Conservation (phyloP, 2,329 filamentous ascomycete species). For the Xylariaceae sp. region DNA sequence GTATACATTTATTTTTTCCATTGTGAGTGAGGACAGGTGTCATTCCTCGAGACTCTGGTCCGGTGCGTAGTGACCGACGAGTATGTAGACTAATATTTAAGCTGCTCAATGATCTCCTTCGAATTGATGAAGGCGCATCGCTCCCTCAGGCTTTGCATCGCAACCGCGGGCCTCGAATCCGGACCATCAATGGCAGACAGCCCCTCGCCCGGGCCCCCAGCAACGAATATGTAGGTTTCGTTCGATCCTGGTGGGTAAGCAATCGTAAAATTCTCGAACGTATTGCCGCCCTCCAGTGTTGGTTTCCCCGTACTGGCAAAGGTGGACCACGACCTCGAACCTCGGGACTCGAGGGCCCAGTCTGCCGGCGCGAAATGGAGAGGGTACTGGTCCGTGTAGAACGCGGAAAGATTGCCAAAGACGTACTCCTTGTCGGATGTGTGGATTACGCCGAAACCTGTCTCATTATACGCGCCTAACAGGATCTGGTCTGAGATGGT, state of each 20-base stretch:
- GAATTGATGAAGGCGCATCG: slow-evolving; percentile 44
- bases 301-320: slow-evolving; percentile 39
- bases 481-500: slow-evolving; percentile 45
- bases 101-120: slow-evolving; percentile 36
- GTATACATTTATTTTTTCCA: no score
- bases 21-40: no score
- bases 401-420: slow-evolving; percentile 42
- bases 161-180: slow-evolving; percentile 30
- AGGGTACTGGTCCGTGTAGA: slow-evolving; percentile 31
- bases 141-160: slow-evolving; percentile 38
- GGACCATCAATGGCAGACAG: slow-evolving; percentile 35
- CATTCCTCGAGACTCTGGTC: no score
- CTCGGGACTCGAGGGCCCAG: slow-evolving; percentile 32
- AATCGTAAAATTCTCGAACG: slow-evolving; percentile 36
- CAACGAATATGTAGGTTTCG: slow-evolving; percentile 34
- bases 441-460: slow-evolving; percentile 43
- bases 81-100: slow-evolving; percentile 17
- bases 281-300: slow-evolving; percentile 26
- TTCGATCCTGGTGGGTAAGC: slow-evolving; percentile 27
- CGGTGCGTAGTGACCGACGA: no score
- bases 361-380: slow-evolving; percentile 36
- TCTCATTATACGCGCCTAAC: slow-evolving; percentile 23
- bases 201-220: slow-evolving; percentile 40
- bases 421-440: slow-evolving; percentile 51
- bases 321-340: slow-evolving; percentile 43